Base-by-base conservation (phyloP, 352 stramenopile genomes). In the Phytophthora boehmeriae region DNA sequence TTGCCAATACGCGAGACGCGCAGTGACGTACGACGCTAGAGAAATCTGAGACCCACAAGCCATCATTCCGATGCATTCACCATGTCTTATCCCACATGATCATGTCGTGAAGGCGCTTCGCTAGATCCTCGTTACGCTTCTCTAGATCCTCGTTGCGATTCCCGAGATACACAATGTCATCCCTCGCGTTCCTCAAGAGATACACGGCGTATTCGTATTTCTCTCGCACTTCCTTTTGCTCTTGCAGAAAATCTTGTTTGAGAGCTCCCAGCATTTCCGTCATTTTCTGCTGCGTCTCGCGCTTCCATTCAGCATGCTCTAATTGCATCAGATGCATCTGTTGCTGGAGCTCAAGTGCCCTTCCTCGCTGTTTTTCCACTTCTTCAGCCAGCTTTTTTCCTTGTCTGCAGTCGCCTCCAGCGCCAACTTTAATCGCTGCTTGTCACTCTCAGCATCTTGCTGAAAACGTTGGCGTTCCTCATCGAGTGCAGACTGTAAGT, bases 361-460 rank as follows among this genome's bases (percentile, higher is more conserved):
- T 73, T 16, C 41, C 52, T 2, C 83, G 79, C 70, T 92, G 83
- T 0, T 42, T 68, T 44, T 92, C 82, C 2, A 93, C 83, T 64
- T 93, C 84, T 17, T 91, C 80, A 1, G 78, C 68, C 6, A 93
- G 68, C 43, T 92, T 82, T 47, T 90, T 52, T 93, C 83, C 49
- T 93, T 93, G 57, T 92, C 80, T 8, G 73, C 72, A 0, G 82
- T 89, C 5, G 71, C 78, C 6, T 75, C 55, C 13, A 91, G 43
- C 17, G 76, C 71, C 6, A 80, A 46, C 22, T 78, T 60, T 1
- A 93, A 60, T 35, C 63, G 67, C 27, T 78, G 59, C 59, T 88
- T 90, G 35, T 92, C 80, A 20, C 84, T 65, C 22, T 90, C 78
- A 1, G 79, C 80, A 35, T 88, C 62, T 6, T 61, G 49, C 30